Percentiles rank a stretch among this genome's conserved stretches.
Conservation (phyloP, 2,329 filamentous ascomycete species). For the Ilyonectria destructans region DNA sequence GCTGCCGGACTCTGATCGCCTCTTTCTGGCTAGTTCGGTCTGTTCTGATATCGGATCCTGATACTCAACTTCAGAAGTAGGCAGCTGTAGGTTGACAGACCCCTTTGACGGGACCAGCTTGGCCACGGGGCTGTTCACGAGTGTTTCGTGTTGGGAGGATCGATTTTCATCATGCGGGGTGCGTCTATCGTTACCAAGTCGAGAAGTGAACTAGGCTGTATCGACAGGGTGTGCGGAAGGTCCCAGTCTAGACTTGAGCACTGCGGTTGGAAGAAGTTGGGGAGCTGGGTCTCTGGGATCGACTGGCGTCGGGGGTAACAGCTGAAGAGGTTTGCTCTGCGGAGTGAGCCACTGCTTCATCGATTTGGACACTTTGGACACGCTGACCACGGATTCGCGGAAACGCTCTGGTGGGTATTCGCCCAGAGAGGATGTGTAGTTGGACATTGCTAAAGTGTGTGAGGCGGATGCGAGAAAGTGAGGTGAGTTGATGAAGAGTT, state of each 20-base stretch:
- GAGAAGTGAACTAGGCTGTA: slow-evolving; percentile 7
- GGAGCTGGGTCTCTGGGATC: not conserved
- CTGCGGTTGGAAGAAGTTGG: slow-evolving; percentile 7
- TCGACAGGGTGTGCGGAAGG: not conserved
- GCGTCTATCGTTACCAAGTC: not conserved
- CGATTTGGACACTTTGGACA: slow-evolving; percentile 1
- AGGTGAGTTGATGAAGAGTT: no score
- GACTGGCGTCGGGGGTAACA: no score
- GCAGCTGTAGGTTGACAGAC: not conserved
- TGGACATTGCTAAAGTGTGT: not conserved
- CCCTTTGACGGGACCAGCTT: not conserved
- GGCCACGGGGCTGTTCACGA: not conserved
- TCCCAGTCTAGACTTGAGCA: not conserved
- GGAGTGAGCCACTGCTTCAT: slow-evolving; percentile 1
- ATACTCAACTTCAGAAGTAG: not conserved
- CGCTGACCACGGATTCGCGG: not conserved
- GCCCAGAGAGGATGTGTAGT: not conserved
- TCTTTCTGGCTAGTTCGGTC: no score
- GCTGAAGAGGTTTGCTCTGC: not conserved
- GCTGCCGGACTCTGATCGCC: not conserved
- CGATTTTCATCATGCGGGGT: not conserved
- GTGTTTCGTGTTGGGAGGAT: not conserved
- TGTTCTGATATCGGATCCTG: not conserved
- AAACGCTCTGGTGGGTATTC: no score
- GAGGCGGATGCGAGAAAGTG: no score